phyloP scores from a whole-genome alignment of 257 asterid species.

The Plantago ovata region DNA sequence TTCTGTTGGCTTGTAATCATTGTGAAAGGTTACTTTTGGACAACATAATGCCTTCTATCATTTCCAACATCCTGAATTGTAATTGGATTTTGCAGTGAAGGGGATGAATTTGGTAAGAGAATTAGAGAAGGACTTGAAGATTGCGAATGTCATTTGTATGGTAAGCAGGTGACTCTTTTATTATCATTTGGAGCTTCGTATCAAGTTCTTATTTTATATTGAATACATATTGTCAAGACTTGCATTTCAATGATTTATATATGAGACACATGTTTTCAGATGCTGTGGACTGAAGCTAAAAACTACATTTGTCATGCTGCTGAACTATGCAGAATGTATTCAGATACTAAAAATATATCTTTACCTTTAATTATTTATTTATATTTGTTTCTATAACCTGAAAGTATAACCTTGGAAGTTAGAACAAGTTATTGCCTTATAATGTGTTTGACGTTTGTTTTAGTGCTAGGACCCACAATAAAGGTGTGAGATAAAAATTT shows the following conservation, averaged over 20 bases:
- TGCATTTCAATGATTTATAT: constrained; percentile 13
- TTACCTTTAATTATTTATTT: background rate
- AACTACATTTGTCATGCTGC: background rate
- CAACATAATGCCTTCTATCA: background rate
- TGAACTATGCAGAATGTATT: constrained; percentile 1
- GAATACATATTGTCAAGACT: constrained; percentile 15
- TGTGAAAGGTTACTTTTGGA: constrained; percentile 4
- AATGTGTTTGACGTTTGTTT: too few species aligned
- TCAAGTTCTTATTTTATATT: constrained; percentile 15
- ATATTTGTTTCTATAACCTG: constrained; percentile 2
- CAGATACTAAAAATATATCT: constrained; percentile 7
- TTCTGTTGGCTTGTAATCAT: constrained; percentile 10
- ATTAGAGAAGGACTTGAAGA: constrained; percentile 96
- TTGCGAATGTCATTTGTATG: constrained; percentile 99
- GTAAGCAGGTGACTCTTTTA: constrained; percentile 74
- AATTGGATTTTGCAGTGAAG: constrained; percentile 52
- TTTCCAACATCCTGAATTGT: constrained; percentile 18
- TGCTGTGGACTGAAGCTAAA: too few species aligned
- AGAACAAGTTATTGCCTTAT: background rate
- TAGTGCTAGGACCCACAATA: too few species aligned
- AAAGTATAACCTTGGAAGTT: constrained; percentile 4
- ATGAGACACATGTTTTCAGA: too few species aligned
- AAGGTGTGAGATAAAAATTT: too few species aligned
- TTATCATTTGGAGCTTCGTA: constrained; percentile 20
- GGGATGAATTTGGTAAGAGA: constrained; percentile 98